phyloP scores from a whole-genome alignment of 306 rosid genomes.

The Dryas alaskensis region DNA sequence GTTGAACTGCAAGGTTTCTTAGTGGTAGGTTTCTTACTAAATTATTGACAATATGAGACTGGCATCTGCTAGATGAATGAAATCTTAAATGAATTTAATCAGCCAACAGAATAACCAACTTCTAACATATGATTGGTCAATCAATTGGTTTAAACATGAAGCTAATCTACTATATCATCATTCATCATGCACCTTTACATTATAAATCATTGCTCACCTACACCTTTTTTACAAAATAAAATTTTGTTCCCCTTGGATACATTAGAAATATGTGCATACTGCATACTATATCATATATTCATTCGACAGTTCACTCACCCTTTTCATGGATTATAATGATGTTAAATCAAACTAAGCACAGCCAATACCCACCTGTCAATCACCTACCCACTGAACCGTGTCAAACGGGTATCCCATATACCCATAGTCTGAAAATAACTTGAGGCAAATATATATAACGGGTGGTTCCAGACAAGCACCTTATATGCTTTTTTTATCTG shows the following conservation, averaged over 20 bases:
- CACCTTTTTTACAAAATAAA: too few species aligned
- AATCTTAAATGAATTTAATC: not conserved
- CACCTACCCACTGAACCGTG: not conserved
- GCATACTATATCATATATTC: not conserved
- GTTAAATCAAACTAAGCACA: not conserved
- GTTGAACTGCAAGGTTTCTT: too few species aligned
- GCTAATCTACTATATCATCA: too few species aligned
- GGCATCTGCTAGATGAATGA: not conserved
- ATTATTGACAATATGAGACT: not conserved
- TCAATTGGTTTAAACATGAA: too few species aligned
- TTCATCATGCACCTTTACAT: too few species aligned
- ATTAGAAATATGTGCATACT: not conserved
- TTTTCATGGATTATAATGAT: not conserved
- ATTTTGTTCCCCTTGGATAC: not conserved
- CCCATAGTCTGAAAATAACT: not conserved
- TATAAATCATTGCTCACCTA: too few species aligned
- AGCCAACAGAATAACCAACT: too few species aligned
- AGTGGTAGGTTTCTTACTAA: not conserved
- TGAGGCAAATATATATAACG: not conserved
- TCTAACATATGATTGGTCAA: too few species aligned
- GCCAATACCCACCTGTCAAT: not conserved
- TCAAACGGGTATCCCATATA: slow-evolving; percentile 7
- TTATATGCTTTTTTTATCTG: not conserved
- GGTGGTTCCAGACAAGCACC: not conserved
- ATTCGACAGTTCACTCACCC: not conserved